These are phyloP conservation scores for Ceratocystis cacaofunesta DNA, from an alignment of 2,329 filamentous ascomycete genomes.

Conservation along the genomic window DNA sequence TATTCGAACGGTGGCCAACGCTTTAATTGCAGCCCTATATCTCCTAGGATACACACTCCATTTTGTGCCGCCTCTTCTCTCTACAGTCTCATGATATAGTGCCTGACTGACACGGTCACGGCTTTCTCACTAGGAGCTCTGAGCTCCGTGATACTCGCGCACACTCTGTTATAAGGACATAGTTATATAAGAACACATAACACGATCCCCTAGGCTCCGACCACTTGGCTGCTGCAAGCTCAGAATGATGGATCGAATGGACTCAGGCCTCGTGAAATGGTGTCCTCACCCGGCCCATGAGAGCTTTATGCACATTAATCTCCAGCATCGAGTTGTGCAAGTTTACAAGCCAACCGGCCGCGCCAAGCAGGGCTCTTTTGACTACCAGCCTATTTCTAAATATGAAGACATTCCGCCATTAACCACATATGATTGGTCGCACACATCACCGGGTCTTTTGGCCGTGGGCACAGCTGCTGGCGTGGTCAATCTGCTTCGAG, in stretches of 20 bases:
- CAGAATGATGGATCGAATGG: conserved; percentile 40
- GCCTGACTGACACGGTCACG: neutral
- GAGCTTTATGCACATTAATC: conserved; percentile 49
- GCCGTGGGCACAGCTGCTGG: conserved; percentile 63
- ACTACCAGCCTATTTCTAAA: conserved; percentile 41
- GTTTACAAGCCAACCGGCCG: conserved; percentile 48
- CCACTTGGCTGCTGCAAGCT: conserved; percentile 2
- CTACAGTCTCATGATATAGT: neutral
- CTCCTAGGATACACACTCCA: neutral
- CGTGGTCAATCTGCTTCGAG: conserved; percentile 57
- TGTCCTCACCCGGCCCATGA: conserved; percentile 43
- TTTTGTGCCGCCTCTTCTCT: neutral
- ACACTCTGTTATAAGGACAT: neutral
- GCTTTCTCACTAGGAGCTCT: neutral
- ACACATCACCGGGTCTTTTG: conserved; percentile 47
- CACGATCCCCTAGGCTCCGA: neutral
- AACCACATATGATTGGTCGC: conserved; percentile 54
- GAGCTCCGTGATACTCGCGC: neutral
- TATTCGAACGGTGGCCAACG: neutral
- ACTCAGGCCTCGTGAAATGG: conserved; percentile 52
- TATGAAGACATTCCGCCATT: conserved; percentile 50
- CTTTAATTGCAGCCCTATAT: neutral
- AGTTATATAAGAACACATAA: neutral
- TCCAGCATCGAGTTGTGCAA: conserved; percentile 48
- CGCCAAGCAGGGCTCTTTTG: conserved; percentile 41